Evolutionary conservation across 257 asterid species (phyloP).

Genomic region (Voacanga thouarsii): DNA sequence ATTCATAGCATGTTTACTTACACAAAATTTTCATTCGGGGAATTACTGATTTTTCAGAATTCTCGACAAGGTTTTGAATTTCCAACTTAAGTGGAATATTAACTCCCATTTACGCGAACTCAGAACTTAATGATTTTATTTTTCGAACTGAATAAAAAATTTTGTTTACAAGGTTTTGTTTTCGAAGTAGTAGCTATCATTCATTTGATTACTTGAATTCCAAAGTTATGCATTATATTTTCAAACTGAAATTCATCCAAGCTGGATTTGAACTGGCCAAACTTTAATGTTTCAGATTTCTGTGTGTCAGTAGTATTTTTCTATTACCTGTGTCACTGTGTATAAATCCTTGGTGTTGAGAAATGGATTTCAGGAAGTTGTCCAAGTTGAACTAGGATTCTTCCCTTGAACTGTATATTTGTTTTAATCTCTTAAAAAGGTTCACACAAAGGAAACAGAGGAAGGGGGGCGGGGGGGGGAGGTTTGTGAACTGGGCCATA

Average conservation of each 20-base stretch:
- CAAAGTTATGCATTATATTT: not conserved
- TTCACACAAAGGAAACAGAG: not conserved
- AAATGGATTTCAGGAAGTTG: not conserved
- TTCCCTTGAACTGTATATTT: not conserved
- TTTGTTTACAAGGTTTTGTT: not conserved
- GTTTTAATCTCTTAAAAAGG: not conserved
- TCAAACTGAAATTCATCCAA: not conserved
- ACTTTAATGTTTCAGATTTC: not conserved
- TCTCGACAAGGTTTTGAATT: not conserved
- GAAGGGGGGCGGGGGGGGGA: not conserved
- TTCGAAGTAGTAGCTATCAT: not conserved
- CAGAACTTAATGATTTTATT: not conserved
- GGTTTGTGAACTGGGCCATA: not conserved
- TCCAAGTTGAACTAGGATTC: no score
- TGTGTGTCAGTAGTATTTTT: not conserved
- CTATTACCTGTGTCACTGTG: not conserved
- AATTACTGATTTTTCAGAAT: not conserved
- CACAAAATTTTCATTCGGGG: not conserved
- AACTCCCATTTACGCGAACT: not conserved
- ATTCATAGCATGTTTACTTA: not conserved
- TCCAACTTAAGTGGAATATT: not conserved
- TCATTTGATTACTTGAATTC: not conserved
- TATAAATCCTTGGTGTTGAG: conserved; percentile 1
- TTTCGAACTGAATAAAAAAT: not conserved
- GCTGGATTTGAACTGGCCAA: not conserved